Evolutionary conservation across 768 basidiomycete genomes (phyloP).

Genomic region (Trametes cingulata): DNA sequence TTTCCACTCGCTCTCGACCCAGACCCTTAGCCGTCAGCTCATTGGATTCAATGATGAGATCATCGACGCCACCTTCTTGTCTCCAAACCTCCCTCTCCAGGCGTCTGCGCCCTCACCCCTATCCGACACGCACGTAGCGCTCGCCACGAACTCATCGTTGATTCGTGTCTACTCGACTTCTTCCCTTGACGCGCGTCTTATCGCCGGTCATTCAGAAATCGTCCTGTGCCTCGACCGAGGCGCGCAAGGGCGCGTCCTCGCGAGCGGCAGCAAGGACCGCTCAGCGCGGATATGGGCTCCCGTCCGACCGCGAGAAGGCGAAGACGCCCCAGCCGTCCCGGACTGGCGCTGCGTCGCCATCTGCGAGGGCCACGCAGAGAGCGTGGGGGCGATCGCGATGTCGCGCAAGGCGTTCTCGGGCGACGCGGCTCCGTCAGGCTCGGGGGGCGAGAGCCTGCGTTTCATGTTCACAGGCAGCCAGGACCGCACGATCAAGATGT

Average conservation of each 20-base stretch:
- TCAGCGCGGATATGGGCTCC: conserved; percentile 83
- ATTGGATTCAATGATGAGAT: conserved; percentile 99
- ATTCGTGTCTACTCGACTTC: conserved; percentile 84
- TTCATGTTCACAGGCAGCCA: conserved; percentile 97
- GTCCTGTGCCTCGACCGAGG: conserved; percentile 83
- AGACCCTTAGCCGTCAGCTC: conserved; percentile 71
- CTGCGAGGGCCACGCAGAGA: conserved; percentile 94
- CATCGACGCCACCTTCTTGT: conserved; percentile 83
- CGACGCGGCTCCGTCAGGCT: conserved; percentile 22
- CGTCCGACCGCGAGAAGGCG: neutral
- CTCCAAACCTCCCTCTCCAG: conserved; percentile 32
- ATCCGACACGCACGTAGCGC: conserved; percentile 74
- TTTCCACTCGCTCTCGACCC: conserved; percentile 77
- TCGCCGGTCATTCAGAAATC: conserved; percentile 89
- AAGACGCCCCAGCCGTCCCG: conserved; percentile 8
- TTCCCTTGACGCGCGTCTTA: conserved; percentile 78
- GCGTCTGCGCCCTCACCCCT: conserved; percentile 26
- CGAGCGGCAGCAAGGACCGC: conserved; percentile 90
- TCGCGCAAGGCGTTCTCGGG: conserved; percentile 49
- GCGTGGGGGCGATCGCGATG: conserved; percentile 86
- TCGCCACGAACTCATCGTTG: conserved; percentile 97
- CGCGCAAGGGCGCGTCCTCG: conserved; percentile 68
- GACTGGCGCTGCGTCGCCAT: conserved; percentile 78
- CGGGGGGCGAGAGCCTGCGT: conserved; percentile 32
- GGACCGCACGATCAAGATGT: conserved; percentile 98